Percentiles rank a stretch among this genome's conserved stretches.
Conservation (phyloP, 2,329 filamentous ascomycete genomes). For the Magnaporthiopsis poae region DNA sequence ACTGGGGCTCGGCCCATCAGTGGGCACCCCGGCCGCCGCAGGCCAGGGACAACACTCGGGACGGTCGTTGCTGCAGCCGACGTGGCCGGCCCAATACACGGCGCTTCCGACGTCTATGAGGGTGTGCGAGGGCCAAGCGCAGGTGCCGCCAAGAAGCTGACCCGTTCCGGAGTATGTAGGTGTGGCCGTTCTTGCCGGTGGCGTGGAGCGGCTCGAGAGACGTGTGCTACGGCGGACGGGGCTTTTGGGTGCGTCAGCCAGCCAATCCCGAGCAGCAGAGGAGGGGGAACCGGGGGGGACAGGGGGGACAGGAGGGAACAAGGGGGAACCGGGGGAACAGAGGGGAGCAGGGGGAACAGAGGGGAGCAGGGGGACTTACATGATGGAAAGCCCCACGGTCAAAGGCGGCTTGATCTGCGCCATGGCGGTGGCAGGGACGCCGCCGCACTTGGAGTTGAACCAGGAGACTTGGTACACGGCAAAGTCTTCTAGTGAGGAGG, state of each 20-base stretch:
- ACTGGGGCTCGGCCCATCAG: not conserved
- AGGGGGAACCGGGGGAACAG: too few species aligned
- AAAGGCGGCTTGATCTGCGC: conserved; percentile 14
- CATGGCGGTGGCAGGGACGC: conserved; percentile 12
- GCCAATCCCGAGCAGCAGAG: not conserved
- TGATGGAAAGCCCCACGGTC: conserved; percentile 7
- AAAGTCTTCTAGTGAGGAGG: conserved; percentile 5
- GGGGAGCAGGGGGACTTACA: not conserved
- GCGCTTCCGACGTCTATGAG: conserved; percentile 19
- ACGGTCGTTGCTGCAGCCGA: conserved; percentile 17
- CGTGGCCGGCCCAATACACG: conserved; percentile 18
- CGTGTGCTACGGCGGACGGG: not conserved
- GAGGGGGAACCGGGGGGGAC: too few species aligned
- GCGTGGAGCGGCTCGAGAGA: not conserved
- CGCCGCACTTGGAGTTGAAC: conserved; percentile 14
- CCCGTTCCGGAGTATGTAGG: conserved; percentile 16
- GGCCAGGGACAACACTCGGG: conserved; percentile 19
- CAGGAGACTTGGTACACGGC: conserved; percentile 13
- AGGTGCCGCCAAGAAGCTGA: conserved; percentile 16
- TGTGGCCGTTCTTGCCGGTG: conserved; percentile 7
- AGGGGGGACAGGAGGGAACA: too few species aligned
- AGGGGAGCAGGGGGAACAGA: not conserved
- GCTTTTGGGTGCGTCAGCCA: conserved; percentile 6
- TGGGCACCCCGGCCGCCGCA: conserved; percentile 9
- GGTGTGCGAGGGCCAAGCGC: conserved; percentile 18